A percentile compares a stretch with the other conserved stretches of the same genome.
Conservation (phyloP, 352 stramenopile genomes). For the Phytophthora kernoviae region DNA sequence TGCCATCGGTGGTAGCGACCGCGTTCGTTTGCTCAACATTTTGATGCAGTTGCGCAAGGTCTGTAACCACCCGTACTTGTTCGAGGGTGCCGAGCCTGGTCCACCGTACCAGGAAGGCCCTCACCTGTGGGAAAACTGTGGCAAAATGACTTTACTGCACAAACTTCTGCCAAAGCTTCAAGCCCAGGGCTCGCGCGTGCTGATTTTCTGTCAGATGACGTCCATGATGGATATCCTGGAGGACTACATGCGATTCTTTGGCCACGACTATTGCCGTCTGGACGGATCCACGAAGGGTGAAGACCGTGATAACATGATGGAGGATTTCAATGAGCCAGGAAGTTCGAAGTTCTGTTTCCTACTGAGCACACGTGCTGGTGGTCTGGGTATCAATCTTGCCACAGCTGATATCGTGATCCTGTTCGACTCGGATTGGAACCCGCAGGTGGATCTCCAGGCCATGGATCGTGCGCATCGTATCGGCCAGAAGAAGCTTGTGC, state of each 20-base stretch:
- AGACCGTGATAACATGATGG: conserved; percentile 93
- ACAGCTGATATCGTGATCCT: conserved; percentile 99
- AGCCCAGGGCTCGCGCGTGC: conserved; percentile 89
- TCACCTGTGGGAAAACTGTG: conserved; percentile 98
- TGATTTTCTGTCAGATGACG: conserved; percentile 99
- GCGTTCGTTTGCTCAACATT: conserved; percentile 96
- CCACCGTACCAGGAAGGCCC: conserved; percentile 96
- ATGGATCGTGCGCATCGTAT: conserved; percentile 98
- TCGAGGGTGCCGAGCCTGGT: conserved; percentile 97
- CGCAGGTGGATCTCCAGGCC: conserved; percentile 98
- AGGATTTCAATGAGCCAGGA: conserved; percentile 97
- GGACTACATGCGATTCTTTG: conserved; percentile 96
- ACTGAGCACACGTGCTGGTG: conserved; percentile 95
- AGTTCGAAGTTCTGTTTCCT: conserved; percentile 98
- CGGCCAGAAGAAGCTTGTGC: conserved; percentile 98
- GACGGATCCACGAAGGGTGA: conserved; percentile 87
- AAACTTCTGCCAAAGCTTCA: conserved; percentile 90
- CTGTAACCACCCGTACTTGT: conserved; percentile 99
- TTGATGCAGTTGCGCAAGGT: conserved; percentile 99
- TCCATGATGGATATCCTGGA: conserved; percentile 99
- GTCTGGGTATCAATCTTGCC: conserved; percentile 98
- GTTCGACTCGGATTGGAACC: conserved; percentile 99
- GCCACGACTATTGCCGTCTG: conserved; percentile 85
- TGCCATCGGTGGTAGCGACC: conserved; percentile 95
- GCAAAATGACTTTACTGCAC: conserved; percentile 98